A percentile compares a stretch with the other conserved stretches of the same genome.
These are phyloP conservation scores for Hibiscus syriacus DNA, from an alignment of 345 rosid genomes.

Conservation along the genomic window DNA sequence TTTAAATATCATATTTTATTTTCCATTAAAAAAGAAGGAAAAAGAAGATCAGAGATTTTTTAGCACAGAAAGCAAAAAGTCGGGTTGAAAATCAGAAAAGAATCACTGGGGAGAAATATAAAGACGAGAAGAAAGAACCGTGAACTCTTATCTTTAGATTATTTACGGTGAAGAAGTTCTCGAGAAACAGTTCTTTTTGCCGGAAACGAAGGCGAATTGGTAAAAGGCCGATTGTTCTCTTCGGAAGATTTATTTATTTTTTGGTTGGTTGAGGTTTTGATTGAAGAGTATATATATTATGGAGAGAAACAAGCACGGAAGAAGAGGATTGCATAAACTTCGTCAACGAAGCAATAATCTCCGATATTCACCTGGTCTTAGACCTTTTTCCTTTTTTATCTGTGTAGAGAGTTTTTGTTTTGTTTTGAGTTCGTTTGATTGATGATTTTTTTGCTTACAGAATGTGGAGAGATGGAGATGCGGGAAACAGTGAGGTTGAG, in stretches of 20 bases:
- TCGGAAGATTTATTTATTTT: too few species aligned
- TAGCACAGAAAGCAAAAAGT: conserved; percentile 6
- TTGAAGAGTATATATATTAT: conserved; percentile 12
- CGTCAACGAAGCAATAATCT: conserved; percentile 29
- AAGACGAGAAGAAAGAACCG: not conserved
- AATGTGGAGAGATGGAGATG: conserved; percentile 21
- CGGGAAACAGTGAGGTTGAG: conserved; percentile 29
- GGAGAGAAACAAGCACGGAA: conserved; percentile 42
- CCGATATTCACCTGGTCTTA: conserved; percentile 25
- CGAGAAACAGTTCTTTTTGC: conserved; percentile 4
- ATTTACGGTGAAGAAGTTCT: not conserved
- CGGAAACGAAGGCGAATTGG: conserved; percentile 10
- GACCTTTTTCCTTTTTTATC: not conserved
- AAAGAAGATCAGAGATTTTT: conserved; percentile 9
- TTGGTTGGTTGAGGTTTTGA: not conserved
- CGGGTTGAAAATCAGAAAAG: not conserved
- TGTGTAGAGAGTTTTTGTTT: not conserved
- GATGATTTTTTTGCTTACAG: not conserved
- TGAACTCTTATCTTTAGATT: not conserved
- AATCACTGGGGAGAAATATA: not conserved
- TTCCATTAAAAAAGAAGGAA: not conserved
- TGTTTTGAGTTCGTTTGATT: not conserved
- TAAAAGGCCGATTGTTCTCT: not conserved
- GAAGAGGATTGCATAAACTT: conserved; percentile 42
- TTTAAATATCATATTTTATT: not conserved